These are phyloP conservation scores for Nitzschia putrida DNA, from an alignment of 108 stramenopile genomes.

Conservation along the genomic window DNA sequence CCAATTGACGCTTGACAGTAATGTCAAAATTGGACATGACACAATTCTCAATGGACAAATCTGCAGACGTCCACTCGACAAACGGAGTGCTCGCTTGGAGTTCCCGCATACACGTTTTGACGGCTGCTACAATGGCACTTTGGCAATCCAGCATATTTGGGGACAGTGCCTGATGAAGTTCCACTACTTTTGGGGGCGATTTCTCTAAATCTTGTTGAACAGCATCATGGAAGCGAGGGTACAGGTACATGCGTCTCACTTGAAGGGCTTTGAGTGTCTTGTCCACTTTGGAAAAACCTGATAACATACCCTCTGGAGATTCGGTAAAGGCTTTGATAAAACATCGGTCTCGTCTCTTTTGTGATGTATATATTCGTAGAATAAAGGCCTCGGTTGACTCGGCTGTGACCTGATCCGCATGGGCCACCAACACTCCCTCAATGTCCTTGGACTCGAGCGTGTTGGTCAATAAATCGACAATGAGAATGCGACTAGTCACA, in stretches of 20 bases:
- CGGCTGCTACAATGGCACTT: slow-evolving; percentile 78
- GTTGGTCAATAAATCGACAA: slow-evolving; percentile 92
- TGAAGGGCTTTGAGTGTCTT: slow-evolving; percentile 82
- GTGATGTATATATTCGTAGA: slow-evolving; percentile 84
- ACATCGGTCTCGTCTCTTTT: slow-evolving; percentile 65
- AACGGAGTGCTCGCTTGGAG: slow-evolving; percentile 62
- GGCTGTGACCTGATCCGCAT: slow-evolving; percentile 90
- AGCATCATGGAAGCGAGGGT: slow-evolving; percentile 91
- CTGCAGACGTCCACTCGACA: slow-evolving; percentile 56
- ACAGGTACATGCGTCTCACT: slow-evolving; percentile 86
- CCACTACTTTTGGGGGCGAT: slow-evolving; percentile 77
- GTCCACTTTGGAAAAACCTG: slow-evolving; percentile 90
- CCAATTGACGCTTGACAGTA: slow-evolving; percentile 84
- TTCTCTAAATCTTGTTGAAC: slow-evolving; percentile 81
- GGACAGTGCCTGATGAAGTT: slow-evolving; percentile 85
- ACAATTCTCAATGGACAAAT: slow-evolving; percentile 87
- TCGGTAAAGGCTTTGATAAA: slow-evolving; percentile 97
- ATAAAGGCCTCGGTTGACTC: slow-evolving; percentile 96
- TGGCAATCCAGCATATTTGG: slow-evolving; percentile 89
- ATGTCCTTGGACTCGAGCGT: slow-evolving; percentile 67
- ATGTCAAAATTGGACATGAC: slow-evolving; percentile 87
- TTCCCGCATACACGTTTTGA: slow-evolving; percentile 88
- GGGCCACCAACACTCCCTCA: slow-evolving; percentile 89
- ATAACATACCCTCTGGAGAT: slow-evolving; percentile 74
- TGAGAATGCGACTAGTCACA: slow-evolving; percentile 93